Evolutionary conservation across 192 early-diverging fungal species (phyloP).

Genomic region (Umbelopsis isabellina): DNA sequence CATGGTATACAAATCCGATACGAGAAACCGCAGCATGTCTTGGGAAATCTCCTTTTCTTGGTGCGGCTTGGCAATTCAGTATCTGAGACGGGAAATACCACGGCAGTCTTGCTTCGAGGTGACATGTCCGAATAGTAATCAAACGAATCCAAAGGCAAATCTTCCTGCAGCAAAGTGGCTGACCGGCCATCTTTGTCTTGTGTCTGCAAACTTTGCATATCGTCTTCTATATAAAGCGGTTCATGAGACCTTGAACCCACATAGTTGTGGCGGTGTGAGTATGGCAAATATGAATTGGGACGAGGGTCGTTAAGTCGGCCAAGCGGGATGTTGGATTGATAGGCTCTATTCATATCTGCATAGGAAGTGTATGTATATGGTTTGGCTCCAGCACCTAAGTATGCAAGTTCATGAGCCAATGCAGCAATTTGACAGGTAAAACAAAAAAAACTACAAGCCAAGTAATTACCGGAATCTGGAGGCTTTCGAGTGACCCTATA

Average conservation of each 20-base stretch:
- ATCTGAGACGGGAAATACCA: neutral
- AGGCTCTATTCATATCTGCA: neutral
- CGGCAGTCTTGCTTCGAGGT: neutral
- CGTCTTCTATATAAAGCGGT: conserved; percentile 30
- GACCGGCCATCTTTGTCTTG: conserved; percentile 18
- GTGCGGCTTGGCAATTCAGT: neutral
- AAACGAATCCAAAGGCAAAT: neutral
- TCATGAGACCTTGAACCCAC: conserved; percentile 8
- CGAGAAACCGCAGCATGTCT: conserved; percentile 17
- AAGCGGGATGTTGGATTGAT: neutral
- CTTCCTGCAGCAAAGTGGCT: conserved; percentile 7
- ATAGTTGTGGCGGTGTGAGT: conserved; percentile 25
- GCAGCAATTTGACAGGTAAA: neutral
- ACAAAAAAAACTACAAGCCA: neutral
- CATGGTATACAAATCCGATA: neutral
- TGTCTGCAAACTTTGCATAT: neutral
- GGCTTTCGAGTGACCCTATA: conserved; percentile 26
- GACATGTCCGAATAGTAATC: conserved; percentile 14
- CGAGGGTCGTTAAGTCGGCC: neutral
- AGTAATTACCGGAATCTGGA: conserved; percentile 23
- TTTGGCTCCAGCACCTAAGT: conserved; percentile 5
- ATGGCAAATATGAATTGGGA: conserved; percentile 30
- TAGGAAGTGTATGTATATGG: conserved; percentile 1
- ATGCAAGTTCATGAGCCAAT: neutral
- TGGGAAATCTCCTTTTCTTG: conserved; percentile 19